Evolutionary conservation across 345 rosid genomes (phyloP).

Genomic region (Erucastrum elatum): DNA sequence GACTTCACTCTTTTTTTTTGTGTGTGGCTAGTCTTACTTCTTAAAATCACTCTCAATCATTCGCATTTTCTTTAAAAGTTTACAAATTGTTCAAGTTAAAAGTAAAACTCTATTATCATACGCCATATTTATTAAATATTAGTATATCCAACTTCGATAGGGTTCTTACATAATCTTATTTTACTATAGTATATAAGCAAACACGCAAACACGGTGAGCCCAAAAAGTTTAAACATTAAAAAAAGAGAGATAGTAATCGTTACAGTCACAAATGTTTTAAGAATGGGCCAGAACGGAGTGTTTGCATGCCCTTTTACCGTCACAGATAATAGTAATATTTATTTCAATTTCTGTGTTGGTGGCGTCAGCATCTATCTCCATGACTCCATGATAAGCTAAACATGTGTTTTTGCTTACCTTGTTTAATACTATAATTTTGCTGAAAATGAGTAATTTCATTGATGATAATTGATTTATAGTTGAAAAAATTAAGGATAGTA

Average conservation of each 20-base stretch:
- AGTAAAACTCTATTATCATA: too few relatives aligned
- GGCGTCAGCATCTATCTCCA: neutral
- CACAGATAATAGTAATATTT: neutral
- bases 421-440: neutral
- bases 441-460: neutral
- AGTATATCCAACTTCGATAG: too few relatives aligned
- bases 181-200: neutral
- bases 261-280: neutral
- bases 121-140: too few relatives aligned
- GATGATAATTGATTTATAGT: neutral
- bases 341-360: neutral
- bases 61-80: too few relatives aligned
- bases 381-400: neutral
- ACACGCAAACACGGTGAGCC: neutral
- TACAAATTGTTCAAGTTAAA: too few relatives aligned
- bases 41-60: too few relatives aligned
- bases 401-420: neutral
- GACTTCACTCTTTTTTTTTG: neutral
- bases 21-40: neutral
- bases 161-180: neutral
- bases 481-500: too few relatives aligned
- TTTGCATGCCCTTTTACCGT: neutral
- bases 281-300: neutral
- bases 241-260: neutral
- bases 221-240: too few relatives aligned